Percentiles rank a stretch among this genome's conserved stretches.
Evolutionary conservation across 169 alveolate genomes (phyloP).

Genomic region (Sarcocystis neurona): DNA sequence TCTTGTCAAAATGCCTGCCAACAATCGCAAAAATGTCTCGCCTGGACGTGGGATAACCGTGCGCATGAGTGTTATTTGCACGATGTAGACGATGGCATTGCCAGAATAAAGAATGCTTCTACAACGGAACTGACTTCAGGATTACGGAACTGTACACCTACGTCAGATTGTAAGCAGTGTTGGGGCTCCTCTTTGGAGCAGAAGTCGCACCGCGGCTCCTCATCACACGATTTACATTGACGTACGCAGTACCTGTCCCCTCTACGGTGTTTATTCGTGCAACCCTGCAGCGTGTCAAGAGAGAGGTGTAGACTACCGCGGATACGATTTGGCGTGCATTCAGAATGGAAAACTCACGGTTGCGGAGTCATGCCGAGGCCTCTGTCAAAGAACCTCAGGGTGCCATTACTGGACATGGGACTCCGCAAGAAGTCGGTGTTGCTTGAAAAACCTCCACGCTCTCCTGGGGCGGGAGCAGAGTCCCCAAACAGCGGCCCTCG

Average conservation of each 20-base stretch:
- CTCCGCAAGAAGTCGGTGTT: background rate
- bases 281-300: background rate
- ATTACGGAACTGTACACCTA: too few relatives aligned
- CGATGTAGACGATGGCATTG: background rate
- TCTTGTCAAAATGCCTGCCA: constrained; percentile 30
- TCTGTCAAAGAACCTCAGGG: background rate
- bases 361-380: background rate
- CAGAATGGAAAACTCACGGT: background rate
- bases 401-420: constrained; percentile 25
- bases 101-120: too few relatives aligned
- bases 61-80: background rate
- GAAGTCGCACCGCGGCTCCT: too few relatives aligned
- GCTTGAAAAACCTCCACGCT: background rate
- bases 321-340: constrained; percentile 12
- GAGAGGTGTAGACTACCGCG: constrained; percentile 21
- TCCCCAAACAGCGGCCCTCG: constrained; percentile 1
- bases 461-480: background rate
- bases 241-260: too few relatives aligned
- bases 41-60: constrained; percentile 8
- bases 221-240: too few relatives aligned
- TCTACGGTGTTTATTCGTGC: too few relatives aligned
- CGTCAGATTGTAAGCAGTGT: too few relatives aligned
- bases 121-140: too few relatives aligned
- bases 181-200: too few relatives aligned
- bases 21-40: background rate